These are phyloP conservation scores for Penicillium sp. DNA, from an alignment of 2,329 filamentous ascomycete species.

Conservation along the genomic window DNA sequence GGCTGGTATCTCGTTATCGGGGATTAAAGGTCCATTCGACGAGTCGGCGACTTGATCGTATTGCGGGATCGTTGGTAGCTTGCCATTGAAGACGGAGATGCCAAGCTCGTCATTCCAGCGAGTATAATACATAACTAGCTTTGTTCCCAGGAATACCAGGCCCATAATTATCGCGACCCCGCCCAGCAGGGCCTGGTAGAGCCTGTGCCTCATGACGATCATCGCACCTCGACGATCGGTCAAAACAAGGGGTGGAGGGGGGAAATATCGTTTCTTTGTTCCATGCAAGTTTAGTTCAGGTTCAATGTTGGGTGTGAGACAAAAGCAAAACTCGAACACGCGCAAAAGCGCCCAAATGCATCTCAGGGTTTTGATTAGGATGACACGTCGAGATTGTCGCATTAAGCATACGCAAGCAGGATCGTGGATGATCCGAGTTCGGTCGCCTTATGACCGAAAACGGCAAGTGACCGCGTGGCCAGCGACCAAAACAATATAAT, in stretches of 20 bases:
- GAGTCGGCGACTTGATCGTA: not conserved
- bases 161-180: constrained; percentile 1
- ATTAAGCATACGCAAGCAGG: not conserved
- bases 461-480: not conserved
- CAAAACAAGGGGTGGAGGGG: not conserved
- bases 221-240: not conserved
- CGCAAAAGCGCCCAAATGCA: not conserved
- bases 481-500: not conserved
- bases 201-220: not conserved
- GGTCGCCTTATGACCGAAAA: not conserved
- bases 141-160: constrained; percentile 3
- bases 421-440: not conserved
- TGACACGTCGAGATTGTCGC: not conserved
- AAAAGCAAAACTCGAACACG: not conserved
- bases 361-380: not conserved
- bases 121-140: not conserved
- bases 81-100: not conserved
- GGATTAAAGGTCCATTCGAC: not conserved
- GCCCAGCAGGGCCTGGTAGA: constrained; percentile 8
- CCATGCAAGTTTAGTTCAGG: not conserved
- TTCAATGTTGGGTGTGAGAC: not conserved
- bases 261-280: not conserved
- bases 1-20: not conserved
- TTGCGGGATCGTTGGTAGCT: constrained; percentile 4
- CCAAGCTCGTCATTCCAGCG: not conserved